Conservation (phyloP, 1,284 basidiomycete species). For the Salmacisia buchloeana region DNA sequence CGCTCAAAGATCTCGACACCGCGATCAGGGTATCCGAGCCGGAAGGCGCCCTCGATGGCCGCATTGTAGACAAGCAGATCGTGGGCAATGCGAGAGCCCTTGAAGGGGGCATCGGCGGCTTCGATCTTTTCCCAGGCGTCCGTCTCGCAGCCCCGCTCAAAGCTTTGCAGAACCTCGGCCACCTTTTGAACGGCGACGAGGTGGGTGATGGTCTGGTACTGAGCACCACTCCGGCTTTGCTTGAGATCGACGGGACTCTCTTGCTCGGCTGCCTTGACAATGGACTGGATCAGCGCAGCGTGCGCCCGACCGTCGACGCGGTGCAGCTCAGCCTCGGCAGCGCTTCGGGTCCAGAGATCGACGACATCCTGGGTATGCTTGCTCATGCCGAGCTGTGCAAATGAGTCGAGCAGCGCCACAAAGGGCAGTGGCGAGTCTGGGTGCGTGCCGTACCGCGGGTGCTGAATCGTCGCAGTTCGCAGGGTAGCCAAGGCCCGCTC, state of each 20-base stretch:
- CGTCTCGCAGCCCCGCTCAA: neutral
- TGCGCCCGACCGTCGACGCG: neutral
- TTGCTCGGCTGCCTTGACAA: neutral
- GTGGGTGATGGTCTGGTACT: neutral
- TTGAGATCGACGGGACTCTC: neutral
- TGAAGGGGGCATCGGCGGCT: neutral
- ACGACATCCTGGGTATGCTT: no score
- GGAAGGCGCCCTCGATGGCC: neutral
- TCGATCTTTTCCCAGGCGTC: neutral
- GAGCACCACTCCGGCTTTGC: neutral
- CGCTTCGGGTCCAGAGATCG: neutral
- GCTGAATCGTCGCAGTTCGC: neutral
- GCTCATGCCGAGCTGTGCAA: no score
- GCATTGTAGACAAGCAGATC: neutral
- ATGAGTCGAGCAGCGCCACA: no score
- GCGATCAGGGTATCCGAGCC: neutral
- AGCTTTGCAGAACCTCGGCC: neutral
- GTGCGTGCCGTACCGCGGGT: neutral
- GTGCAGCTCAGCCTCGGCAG: neutral
- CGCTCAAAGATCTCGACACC: slow-evolving; percentile 4
- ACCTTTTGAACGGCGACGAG: neutral
- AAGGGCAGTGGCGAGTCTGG: neutral
- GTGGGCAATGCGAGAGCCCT: neutral
- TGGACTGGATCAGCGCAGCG: neutral
- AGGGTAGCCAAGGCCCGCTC: neutral